A percentile compares a stretch with the other conserved stretches of the same genome.
phyloP scores from a whole-genome alignment of 176 grass and related monocot genomes.

The Zoysia japonica region DNA sequence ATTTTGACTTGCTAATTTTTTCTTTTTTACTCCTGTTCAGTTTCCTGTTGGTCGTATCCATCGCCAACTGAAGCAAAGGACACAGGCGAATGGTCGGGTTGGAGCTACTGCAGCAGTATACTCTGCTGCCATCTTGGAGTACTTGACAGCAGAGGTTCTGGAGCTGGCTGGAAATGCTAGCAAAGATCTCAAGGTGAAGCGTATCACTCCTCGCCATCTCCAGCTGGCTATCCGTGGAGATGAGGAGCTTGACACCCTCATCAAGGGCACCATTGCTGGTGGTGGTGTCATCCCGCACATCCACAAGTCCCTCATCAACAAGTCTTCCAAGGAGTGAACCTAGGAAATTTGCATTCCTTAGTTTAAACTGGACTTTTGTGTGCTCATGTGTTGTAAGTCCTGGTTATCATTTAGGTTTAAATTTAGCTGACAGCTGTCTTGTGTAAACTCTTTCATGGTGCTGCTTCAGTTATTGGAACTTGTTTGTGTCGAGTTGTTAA shows the following conservation, averaged over 20 bases:
- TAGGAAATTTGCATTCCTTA: slow-evolving; percentile 38
- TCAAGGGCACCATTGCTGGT: slow-evolving; percentile 70
- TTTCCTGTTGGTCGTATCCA: slow-evolving; percentile 71
- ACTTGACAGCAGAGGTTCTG: slow-evolving; percentile 58
- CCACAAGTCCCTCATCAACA: slow-evolving; percentile 77
- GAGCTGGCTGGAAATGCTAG: slow-evolving; percentile 67
- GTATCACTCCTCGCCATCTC: slow-evolving; percentile 70
- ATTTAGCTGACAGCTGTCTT: slow-evolving; percentile 20
- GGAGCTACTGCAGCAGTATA: slow-evolving; percentile 65
- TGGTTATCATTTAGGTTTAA: slow-evolving; percentile 33
- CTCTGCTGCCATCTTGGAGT: slow-evolving; percentile 69
- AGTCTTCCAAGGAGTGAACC: slow-evolving; percentile 69
- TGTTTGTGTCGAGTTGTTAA: slow-evolving; percentile 27
- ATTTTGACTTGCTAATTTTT: background rate
- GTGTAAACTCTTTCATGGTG: slow-evolving; percentile 45
- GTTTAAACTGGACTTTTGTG: slow-evolving; percentile 34
- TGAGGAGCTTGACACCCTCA: slow-evolving; percentile 68
- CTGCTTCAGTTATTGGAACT: slow-evolving; percentile 36
- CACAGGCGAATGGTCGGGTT: slow-evolving; percentile 61
- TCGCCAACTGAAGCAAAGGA: slow-evolving; percentile 63
- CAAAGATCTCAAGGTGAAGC: slow-evolving; percentile 74
- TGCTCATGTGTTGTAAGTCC: slow-evolving; percentile 21
- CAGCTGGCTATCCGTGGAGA: slow-evolving; percentile 70
- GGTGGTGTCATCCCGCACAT: slow-evolving; percentile 73
- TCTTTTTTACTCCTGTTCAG: slow-evolving; percentile 24